Evolutionary conservation across 192 early-diverging fungal genomes (phyloP).

Genomic region (Hyaloraphidium curvatum): DNA sequence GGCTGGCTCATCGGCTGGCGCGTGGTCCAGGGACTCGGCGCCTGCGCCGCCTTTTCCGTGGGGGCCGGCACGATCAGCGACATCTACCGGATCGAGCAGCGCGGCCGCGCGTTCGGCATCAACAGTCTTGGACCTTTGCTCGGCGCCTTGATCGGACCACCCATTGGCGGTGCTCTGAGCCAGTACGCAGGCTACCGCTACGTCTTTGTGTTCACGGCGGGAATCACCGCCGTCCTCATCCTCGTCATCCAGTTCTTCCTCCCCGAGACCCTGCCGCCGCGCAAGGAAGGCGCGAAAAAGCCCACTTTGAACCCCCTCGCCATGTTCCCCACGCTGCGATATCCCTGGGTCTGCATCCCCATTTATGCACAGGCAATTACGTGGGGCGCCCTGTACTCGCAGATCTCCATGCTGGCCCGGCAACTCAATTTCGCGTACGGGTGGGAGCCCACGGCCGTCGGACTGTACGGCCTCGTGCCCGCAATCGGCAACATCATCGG

Average conservation of each 20-base stretch:
- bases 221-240: background rate
- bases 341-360: too few species aligned
- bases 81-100: conserved; percentile 24
- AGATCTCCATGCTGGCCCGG: too few species aligned
- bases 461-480: background rate
- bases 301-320: too few species aligned
- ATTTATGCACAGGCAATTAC: too few species aligned
- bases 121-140: conserved; percentile 30
- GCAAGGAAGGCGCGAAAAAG: too few species aligned
- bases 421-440: too few species aligned
- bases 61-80: conserved; percentile 31
- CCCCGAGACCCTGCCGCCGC: background rate
- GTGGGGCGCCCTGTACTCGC: too few species aligned
- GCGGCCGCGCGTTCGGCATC: conserved; percentile 29
- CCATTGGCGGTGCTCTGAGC: conserved; percentile 34
- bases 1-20: background rate
- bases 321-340: too few species aligned
- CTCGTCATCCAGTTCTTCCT: background rate
- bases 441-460: background rate
- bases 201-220: background rate
- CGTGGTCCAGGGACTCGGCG: background rate
- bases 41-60: conserved; percentile 5
- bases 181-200: background rate
- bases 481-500: background rate
- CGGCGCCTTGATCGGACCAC: conserved; percentile 27